Evolutionary conservation across 2,329 filamentous ascomycete species (phyloP).

Genomic region (Alternaria tenuissima): DNA sequence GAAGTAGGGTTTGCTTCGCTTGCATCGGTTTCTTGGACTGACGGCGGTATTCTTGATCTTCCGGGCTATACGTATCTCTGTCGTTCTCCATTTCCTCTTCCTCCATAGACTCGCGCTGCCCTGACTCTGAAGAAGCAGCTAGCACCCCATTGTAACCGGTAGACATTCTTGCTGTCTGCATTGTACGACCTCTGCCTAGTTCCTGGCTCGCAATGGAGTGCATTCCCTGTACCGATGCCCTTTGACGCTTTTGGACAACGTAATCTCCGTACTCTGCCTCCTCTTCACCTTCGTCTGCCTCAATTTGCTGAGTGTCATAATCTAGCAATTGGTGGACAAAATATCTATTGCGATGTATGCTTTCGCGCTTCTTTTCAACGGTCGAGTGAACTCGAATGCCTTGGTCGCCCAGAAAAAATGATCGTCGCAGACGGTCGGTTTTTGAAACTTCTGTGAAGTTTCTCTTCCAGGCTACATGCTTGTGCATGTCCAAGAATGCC

Average conservation of each 20-base stretch:
- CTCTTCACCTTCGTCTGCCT: conserved; percentile 42
- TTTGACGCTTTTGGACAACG: conserved; percentile 6
- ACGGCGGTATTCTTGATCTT: neutral
- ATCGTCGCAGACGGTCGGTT: conserved; percentile 30
- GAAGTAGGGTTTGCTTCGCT: conserved; percentile 42
- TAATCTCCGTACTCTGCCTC: conserved; percentile 37
- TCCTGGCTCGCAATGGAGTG: neutral
- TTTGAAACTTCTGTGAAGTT: conserved; percentile 27
- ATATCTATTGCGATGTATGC: conserved; percentile 31
- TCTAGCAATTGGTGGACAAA: conserved; percentile 40
- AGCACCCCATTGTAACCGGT: neutral
- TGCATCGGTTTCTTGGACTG: conserved; percentile 39
- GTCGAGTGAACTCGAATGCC: conserved; percentile 3
- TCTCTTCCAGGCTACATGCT: conserved; percentile 31
- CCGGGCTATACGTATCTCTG: neutral
- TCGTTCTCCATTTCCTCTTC: conserved; percentile 3
- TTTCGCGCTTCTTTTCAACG: conserved; percentile 32
- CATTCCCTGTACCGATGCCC: neutral
- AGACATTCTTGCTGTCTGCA: conserved; percentile 16
- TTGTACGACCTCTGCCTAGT: neutral
- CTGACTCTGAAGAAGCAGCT: neutral
- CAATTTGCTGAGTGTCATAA: conserved; percentile 28
- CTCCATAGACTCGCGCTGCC: conserved; percentile 5
- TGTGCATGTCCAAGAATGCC: conserved; percentile 29
- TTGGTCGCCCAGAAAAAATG: conserved; percentile 34